A percentile compares a stretch with the other conserved stretches of the same genome.
These are phyloP conservation scores for Fusarium tupiense DNA, from an alignment of 2,329 filamentous ascomycete species.

Conservation along the genomic window DNA sequence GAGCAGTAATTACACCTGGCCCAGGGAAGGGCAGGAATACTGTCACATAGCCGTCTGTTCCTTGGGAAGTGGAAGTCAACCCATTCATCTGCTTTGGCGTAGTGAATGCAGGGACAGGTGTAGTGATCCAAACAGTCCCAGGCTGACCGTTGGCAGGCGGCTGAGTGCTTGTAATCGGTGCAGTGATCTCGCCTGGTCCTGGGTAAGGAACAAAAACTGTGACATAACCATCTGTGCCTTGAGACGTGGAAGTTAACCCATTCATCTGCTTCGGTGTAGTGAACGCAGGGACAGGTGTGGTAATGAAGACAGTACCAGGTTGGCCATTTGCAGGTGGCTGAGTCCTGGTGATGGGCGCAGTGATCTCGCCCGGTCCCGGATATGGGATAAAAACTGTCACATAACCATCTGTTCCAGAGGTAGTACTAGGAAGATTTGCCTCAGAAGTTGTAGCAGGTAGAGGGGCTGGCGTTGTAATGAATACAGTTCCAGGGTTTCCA, in stretches of 20 bases:
- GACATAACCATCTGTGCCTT: constrained; percentile 14
- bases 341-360: constrained; percentile 17
- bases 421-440: constrained; percentile 17
- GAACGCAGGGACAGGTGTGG: background rate
- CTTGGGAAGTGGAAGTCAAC: background rate
- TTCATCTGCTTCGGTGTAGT: background rate
- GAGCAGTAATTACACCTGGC: constrained; percentile 7
- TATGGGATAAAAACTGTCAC: constrained; percentile 24
- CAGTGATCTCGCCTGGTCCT: constrained; percentile 7
- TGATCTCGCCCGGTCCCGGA: constrained; percentile 18
- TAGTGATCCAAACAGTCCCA: constrained; percentile 18
- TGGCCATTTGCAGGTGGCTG: constrained; percentile 1
- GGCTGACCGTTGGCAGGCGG: constrained; percentile 1
- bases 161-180: constrained; percentile 6
- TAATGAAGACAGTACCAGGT: constrained; percentile 17
- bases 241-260: background rate
- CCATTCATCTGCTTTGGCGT: background rate
- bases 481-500: constrained; percentile 22
- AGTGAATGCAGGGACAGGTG: background rate
- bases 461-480: constrained; percentile 25
- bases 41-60: constrained; percentile 16
- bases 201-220: constrained; percentile 11
- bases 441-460: constrained; percentile 1
- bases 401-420: constrained; percentile 17
- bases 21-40: constrained; percentile 9